Evolutionary conservation across 495 filamentous ascomycete genomes (phyloP), one percentile per base, ranked within the genome.

Genomic region (Neurospora sp.): DNA sequence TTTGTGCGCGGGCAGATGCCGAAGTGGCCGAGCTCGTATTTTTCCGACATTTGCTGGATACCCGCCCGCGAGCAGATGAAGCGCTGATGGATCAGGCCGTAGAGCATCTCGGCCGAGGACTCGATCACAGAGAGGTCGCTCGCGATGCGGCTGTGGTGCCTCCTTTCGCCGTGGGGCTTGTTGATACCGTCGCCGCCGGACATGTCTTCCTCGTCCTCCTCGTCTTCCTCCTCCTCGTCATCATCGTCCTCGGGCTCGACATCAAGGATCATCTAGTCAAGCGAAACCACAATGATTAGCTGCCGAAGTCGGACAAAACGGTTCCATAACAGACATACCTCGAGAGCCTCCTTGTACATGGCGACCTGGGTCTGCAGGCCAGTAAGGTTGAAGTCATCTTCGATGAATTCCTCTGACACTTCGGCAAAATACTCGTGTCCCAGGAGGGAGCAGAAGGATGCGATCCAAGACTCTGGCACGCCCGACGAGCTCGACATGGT

Each of bases 351-450:
- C 82, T 98, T 99, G 81, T 99, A 99, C 94, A 97, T 98, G 72
- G 94, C 92, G 70, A 99, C 96, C 83, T 98, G 94, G 41, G 89
- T 92, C 83, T 97, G 93, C 74, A 99, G 87, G 31, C 96, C 96
- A 5, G 96, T 99, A 71, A 99, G 86, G 83, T 99, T 99, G 85
- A 99, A 99, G 81, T 99, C 96, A 89, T 99, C 96, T 82, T 99
- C 96, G 77, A 99, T 98, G 80, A 99, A 99, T 74, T 99, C 96
- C 83, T 99, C 96, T 27, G 93, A 94, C 54, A 99, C 94, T 82
- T 99, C 96, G 70, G 96, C 96, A 80, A 99, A 99, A 83, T 98
- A 99, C 81, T 99, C 96, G 80, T 99, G 96, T 72, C 96, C 96
- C 73, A 97, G 88, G 41, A 98, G 86, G 39, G 92, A 93, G 85